phyloP scores from a whole-genome alignment of 257 asterid species.

The Lycium ferocissimum region DNA sequence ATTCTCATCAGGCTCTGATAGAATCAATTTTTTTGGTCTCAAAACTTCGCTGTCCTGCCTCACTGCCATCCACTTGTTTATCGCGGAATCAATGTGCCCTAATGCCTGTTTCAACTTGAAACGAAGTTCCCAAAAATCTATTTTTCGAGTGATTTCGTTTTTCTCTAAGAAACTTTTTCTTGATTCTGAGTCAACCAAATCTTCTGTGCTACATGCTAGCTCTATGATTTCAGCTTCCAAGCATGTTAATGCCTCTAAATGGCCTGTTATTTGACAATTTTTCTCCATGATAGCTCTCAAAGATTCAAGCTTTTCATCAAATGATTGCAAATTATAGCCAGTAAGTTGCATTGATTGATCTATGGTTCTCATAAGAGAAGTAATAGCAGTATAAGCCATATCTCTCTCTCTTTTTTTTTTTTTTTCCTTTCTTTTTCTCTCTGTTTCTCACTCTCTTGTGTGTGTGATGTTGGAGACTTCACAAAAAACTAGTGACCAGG shows the following conservation, averaged over 20 bases:
- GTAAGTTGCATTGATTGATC: neutral
- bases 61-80: neutral
- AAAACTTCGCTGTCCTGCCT: neutral
- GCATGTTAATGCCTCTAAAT: neutral
- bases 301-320: neutral
- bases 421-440: no score
- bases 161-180: neutral
- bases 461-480: neutral
- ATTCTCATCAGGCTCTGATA: neutral
- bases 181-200: neutral
- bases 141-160: neutral
- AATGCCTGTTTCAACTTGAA: neutral
- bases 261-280: neutral
- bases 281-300: neutral
- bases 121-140: neutral
- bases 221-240: neutral
- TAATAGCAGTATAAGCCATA: neutral
- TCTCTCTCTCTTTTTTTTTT: no score
- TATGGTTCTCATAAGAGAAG: neutral
- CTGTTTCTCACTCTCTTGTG: neutral
- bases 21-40: neutral
- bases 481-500: neutral
- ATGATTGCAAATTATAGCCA: neutral
- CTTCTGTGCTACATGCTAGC: neutral
- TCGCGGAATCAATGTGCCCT: neutral